Percentiles rank a stretch among this genome's conserved stretches.
phyloP scores from a whole-genome alignment of 345 rosid genomes.

The Theobroma cacao region DNA sequence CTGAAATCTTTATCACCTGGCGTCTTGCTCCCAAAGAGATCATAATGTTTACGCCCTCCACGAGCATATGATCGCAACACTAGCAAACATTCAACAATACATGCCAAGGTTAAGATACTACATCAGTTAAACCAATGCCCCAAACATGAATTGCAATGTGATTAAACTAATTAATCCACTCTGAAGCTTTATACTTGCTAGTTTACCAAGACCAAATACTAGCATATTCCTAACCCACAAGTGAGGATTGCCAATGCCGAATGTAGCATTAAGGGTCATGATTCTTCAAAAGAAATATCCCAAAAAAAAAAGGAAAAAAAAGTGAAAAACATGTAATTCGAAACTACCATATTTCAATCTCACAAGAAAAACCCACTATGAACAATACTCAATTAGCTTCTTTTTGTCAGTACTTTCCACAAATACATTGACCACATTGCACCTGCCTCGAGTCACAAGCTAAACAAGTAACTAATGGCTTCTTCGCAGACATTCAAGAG shows the following conservation, averaged over 20 bases:
- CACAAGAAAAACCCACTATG: neutral
- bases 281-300: neutral
- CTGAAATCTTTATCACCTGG: conserved; percentile 65
- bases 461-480: neutral
- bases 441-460: neutral
- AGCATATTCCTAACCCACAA: neutral
- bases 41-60: conserved; percentile 50
- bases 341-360: neutral
- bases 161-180: neutral
- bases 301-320: neutral
- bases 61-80: conserved; percentile 56
- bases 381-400: neutral
- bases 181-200: neutral
- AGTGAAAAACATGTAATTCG: neutral
- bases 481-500: neutral
- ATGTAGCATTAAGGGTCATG: neutral
- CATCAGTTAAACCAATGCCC: neutral
- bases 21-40: conserved; percentile 61
- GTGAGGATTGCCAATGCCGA: neutral
- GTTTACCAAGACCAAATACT: neutral
- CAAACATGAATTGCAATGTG: neutral
- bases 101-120: neutral
- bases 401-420: neutral
- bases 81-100: conserved; percentile 25
- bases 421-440: neutral